Evolutionary conservation across 1,284 basidiomycete species (phyloP).

Genomic region (Amylostereum areolatum): DNA sequence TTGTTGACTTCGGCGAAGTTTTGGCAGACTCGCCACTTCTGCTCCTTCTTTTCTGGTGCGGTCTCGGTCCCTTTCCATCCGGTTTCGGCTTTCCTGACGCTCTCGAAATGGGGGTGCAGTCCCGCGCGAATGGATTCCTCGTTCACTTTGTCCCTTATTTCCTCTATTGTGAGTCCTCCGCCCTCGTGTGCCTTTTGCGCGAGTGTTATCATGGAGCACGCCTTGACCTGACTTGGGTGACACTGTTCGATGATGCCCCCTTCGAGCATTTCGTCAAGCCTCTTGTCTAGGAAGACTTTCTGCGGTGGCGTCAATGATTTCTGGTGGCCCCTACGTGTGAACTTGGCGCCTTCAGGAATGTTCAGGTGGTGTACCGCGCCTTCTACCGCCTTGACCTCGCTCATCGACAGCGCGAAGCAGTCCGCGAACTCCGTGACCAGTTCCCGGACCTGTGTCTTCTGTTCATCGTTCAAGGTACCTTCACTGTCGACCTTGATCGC

Average conservation of each 20-base stretch:
- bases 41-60: no score
- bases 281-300: constrained; percentile 18
- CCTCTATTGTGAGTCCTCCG: constrained; percentile 20
- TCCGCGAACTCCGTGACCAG: constrained; percentile 21
- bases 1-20: constrained; percentile 29
- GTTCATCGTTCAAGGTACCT: not conserved
- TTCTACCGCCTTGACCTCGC: constrained; percentile 16
- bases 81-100: constrained; percentile 11
- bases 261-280: constrained; percentile 25
- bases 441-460: constrained; percentile 7
- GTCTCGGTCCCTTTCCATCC: no score
- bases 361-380: not conserved
- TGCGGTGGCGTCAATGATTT: not conserved
- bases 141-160: constrained; percentile 23
- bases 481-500: not conserved
- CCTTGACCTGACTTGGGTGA: constrained; percentile 21
- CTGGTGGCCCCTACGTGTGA: not conserved
- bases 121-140: constrained; percentile 22
- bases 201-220: constrained; percentile 21
- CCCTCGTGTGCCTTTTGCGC: constrained; percentile 25
- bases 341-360: not conserved
- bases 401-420: constrained; percentile 24
- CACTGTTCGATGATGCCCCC: constrained; percentile 24
- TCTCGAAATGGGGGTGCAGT: constrained; percentile 8
- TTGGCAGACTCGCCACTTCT: constrained; percentile 30